Conservation (phyloP, 2,329 filamentous ascomycete genomes). For the Thermomyces lanuginosus region DNA sequence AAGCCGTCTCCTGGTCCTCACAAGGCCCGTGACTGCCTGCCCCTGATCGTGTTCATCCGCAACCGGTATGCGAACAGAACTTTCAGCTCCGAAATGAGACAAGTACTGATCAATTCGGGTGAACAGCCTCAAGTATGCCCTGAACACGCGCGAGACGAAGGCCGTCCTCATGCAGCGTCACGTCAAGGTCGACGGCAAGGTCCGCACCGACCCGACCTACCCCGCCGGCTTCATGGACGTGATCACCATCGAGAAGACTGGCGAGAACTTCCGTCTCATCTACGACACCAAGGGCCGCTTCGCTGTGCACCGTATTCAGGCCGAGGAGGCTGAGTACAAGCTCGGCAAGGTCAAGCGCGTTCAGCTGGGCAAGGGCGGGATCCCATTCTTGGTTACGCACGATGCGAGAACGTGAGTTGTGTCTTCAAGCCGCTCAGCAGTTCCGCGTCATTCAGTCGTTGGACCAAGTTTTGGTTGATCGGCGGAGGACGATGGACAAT, state of each 20-base stretch:
- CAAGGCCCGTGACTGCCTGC: slow-evolving; percentile 98
- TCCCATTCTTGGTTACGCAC: slow-evolving; percentile 99
- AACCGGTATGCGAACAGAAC: slow-evolving; percentile 34
- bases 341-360: slow-evolving; percentile 99
- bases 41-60: slow-evolving; percentile 95
- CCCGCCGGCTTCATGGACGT: slow-evolving; percentile 99
- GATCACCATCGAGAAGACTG: slow-evolving; percentile 98
- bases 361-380: slow-evolving; percentile 96
- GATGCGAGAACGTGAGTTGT: slow-evolving; percentile 99
- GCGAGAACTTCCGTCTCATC: slow-evolving; percentile 99
- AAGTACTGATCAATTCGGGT: slow-evolving; percentile 5
- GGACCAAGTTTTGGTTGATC: slow-evolving; percentile 91
- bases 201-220: slow-evolving; percentile 97
- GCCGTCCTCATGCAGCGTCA: slow-evolving; percentile 98
- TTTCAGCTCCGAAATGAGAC: slow-evolving; percentile 1
- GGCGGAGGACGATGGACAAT: slow-evolving; percentile 20
- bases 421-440: slow-evolving; percentile 27
- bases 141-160: slow-evolving; percentile 96
- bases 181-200: slow-evolving; percentile 99
- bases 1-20: slow-evolving; percentile 73
- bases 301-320: slow-evolving; percentile 98
- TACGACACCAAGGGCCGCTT: slow-evolving; percentile 99
- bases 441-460: slow-evolving; percentile 99
- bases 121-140: slow-evolving; percentile 94
- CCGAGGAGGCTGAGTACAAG: slow-evolving; percentile 99